phyloP scores from a whole-genome alignment of 2,329 filamentous ascomycete genomes.

The Thyridium curvatum region DNA sequence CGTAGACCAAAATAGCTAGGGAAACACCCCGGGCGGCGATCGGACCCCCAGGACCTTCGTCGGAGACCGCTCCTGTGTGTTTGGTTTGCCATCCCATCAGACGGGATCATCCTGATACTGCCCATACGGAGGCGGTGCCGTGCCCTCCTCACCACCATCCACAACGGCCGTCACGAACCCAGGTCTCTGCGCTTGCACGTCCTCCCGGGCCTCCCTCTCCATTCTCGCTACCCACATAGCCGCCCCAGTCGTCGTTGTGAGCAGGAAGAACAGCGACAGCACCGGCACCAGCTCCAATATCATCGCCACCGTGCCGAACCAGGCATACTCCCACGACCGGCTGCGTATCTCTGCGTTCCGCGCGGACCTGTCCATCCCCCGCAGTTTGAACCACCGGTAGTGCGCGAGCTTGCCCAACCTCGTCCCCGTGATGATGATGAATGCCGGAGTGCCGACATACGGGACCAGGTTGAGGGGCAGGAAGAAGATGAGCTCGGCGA shows the following conservation, averaged over 20 bases:
- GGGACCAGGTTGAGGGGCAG: conserved; percentile 85
- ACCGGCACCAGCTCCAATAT: conserved; percentile 3
- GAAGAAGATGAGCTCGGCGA: conserved; percentile 73
- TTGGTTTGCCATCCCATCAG: conserved; percentile 8
- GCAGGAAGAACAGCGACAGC: conserved; percentile 75
- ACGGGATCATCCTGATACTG: conserved; percentile 19
- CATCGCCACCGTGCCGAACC: conserved; percentile 86
- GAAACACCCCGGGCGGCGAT: too few species aligned
- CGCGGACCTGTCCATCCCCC: conserved; percentile 67
- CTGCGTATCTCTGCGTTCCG: conserved; percentile 62
- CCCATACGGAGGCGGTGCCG: conserved; percentile 23
- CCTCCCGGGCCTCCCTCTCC: conserved; percentile 48
- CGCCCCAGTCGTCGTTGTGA: conserved; percentile 79
- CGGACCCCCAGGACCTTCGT: conserved; percentile 3
- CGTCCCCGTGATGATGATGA: conserved; percentile 82
- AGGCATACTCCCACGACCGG: conserved; percentile 77
- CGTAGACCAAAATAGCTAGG: too few species aligned
- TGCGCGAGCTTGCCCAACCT: conserved; percentile 84
- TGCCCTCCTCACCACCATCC: too few species aligned
- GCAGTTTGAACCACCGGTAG: conserved; percentile 82
- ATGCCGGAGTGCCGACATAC: conserved; percentile 74
- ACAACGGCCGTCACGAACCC: too few species aligned
- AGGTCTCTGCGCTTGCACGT: conserved; percentile 4
- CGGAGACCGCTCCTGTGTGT: not conserved
- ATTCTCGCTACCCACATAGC: conserved; percentile 81